Percentiles rank a stretch among this genome's conserved stretches.
Evolutionary conservation across 768 basidiomycete species (phyloP).

Genomic region (Crepidotus variabilis): DNA sequence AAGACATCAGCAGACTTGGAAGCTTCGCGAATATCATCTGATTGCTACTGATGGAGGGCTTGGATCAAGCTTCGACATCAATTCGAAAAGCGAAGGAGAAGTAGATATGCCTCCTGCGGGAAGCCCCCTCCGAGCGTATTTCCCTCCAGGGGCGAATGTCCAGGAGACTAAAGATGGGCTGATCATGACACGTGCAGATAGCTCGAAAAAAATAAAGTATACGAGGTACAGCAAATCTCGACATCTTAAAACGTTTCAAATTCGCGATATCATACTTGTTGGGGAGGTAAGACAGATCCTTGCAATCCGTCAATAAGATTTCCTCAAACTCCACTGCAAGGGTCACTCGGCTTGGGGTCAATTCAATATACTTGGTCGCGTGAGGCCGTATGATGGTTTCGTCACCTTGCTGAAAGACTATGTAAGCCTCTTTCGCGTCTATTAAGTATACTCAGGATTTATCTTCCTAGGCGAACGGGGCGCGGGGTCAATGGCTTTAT

Average conservation of each 20-base stretch:
- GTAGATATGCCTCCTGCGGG: slow-evolving; percentile 34
- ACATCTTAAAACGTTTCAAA: slow-evolving; percentile 17
- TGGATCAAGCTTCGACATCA: slow-evolving; percentile 29
- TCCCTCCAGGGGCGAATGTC: slow-evolving; percentile 43
- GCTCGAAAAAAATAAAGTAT: slow-evolving; percentile 26
- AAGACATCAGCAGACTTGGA: slow-evolving; percentile 89
- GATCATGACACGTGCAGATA: slow-evolving; percentile 41
- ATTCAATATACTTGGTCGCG: slow-evolving; percentile 73
- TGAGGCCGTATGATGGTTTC: slow-evolving; percentile 80
- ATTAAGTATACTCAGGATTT: neutral
- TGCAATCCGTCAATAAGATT: neutral
- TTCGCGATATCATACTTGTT: slow-evolving; percentile 63
- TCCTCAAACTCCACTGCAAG: slow-evolving; percentile 30
- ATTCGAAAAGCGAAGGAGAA: slow-evolving; percentile 37
- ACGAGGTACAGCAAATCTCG: slow-evolving; percentile 19
- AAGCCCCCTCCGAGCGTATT: slow-evolving; percentile 51
- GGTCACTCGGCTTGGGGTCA: slow-evolving; percentile 93
- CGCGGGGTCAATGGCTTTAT: slow-evolving; percentile 83
- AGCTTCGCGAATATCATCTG: slow-evolving; percentile 73
- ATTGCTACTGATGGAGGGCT: slow-evolving; percentile 24
- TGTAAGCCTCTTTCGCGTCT: slow-evolving; percentile 36
- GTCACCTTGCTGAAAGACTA: slow-evolving; percentile 84
- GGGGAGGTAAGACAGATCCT: slow-evolving; percentile 54
- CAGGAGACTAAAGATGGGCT: slow-evolving; percentile 43
- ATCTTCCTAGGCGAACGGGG: slow-evolving; percentile 52